Conservation (phyloP, 495 filamentous ascomycete genomes). For the Penicillium cataractarum region DNA sequence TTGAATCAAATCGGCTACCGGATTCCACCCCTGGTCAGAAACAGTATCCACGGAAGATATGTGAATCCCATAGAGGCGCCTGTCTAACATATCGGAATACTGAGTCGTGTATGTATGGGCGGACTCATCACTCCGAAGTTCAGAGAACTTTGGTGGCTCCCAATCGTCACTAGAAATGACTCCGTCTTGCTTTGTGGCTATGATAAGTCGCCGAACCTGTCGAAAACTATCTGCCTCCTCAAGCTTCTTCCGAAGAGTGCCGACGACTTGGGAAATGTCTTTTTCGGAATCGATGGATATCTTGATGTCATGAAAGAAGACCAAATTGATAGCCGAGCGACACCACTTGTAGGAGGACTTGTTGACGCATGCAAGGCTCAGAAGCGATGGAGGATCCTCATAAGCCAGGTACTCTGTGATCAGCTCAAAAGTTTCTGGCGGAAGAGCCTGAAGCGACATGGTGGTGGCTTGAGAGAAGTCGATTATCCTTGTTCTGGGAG, state of each 20-base stretch:
- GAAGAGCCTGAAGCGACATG: background rate
- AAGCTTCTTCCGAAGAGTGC: background rate
- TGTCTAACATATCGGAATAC: background rate
- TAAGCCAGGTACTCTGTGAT: background rate
- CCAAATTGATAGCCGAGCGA: background rate
- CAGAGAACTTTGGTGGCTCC: background rate
- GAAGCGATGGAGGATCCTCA: slow-evolving; percentile 1
- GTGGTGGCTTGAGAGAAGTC: background rate
- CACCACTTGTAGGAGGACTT: background rate
- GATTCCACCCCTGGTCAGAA: background rate
- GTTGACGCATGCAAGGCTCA: background rate
- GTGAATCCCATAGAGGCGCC: background rate
- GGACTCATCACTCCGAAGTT: background rate
- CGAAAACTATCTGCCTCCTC: background rate
- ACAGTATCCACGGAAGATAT: background rate
- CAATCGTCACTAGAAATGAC: background rate
- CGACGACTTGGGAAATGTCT: background rate
- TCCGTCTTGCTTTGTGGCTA: background rate
- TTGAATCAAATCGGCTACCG: background rate
- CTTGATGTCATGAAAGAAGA: background rate
- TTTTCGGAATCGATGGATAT: background rate
- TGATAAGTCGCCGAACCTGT: background rate
- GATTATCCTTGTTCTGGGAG: background rate
- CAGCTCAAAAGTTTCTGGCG: background rate
- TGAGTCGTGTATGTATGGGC: background rate